Percentiles rank a stretch among this genome's conserved stretches.
These are phyloP conservation scores for Albophoma yamanashiensis DNA, from an alignment of 2,329 filamentous ascomycete species.

Conservation along the genomic window DNA sequence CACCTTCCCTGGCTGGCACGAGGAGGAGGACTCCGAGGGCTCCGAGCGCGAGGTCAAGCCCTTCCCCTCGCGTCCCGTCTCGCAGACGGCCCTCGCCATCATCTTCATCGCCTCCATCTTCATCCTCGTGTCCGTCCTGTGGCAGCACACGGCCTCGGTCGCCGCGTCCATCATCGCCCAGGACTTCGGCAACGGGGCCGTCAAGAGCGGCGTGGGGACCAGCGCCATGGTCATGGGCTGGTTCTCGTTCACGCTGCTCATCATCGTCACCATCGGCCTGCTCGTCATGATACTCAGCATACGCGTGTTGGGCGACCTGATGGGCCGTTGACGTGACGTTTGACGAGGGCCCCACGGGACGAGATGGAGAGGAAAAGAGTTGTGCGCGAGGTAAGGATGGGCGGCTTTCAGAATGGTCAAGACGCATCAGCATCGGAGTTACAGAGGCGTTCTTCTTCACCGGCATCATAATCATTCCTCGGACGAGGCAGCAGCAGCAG, in stretches of 20 bases:
- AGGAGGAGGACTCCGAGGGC: conserved; percentile 70
- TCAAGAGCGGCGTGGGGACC: conserved; percentile 80
- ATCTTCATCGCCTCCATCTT: conserved; percentile 73
- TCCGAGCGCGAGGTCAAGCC: conserved; percentile 87
- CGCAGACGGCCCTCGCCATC: conserved; percentile 83
- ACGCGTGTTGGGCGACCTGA: conserved; percentile 58
- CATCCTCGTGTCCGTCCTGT: conserved; percentile 64
- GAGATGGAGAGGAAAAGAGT: conserved; percentile 2
- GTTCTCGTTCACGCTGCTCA: conserved; percentile 90
- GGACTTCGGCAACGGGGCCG: conserved; percentile 82
- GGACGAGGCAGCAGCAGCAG: neutral
- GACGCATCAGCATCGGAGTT: conserved; percentile 25
- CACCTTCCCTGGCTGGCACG: conserved; percentile 96
- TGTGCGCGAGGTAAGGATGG: neutral
- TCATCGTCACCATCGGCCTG: conserved; percentile 90
- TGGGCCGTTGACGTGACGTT: conserved; percentile 11
- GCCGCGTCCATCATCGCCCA: conserved; percentile 89
- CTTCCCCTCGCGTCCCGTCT: conserved; percentile 85
- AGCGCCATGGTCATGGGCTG: conserved; percentile 95
- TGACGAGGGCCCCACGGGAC: conserved; percentile 1
- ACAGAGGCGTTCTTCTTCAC: conserved; percentile 9
- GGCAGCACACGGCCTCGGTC: conserved; percentile 94
- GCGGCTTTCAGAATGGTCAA: conserved; percentile 4
- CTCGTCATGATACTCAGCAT: conserved; percentile 97
- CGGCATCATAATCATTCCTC: neutral